Evolutionary conservation across 768 basidiomycete genomes (phyloP), one percentile per base, ranked within the genome.

Genomic region (Obba rivulosa): DNA sequence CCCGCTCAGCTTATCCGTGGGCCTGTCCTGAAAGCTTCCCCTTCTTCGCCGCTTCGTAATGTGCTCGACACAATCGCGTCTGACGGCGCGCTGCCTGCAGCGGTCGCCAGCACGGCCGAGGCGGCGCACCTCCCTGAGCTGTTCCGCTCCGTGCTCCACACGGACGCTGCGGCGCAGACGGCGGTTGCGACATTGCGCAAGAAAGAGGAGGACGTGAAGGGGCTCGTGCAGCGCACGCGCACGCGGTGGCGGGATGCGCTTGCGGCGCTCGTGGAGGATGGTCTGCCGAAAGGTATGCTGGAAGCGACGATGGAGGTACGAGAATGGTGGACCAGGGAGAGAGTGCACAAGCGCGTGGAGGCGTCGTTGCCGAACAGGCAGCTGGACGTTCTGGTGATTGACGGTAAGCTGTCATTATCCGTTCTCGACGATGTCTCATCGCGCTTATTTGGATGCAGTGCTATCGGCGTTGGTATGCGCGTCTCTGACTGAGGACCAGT

Each of bases 401-500:
- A 85, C 69, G 81, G 87, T 87, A 31, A 28, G 57, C 50, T 20
- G 3, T 13, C 43, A 14, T 38, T 25, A 11, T 23, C 10, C 35
- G n/a, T 21, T 13, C 40, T 23, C n/a, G 41, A n/a, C 13, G 22
- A 13, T 23, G 9, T 21, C 11, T 3, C 28, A 25, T 10, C 22
- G 17, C 5, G 46, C 11, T 31, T 46, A 10, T 13, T 14, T 17
- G 34, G 7, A 31, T 31, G 14, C 55, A 90, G 89, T 80, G 4
- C 70, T 93, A 3, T 77, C 85, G 1, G 74, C 76, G 42, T 69
- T 92, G 8, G 73, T 78, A 7, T 85, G 81, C 50, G 79, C 83
- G 0, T 92, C 91, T 3, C 67, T 93, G 13, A 71, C 73, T 1
- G 92, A 92, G 62, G 91, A 94, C 66, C 74, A 76, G 17, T 92